Conservation (phyloP, 2,329 filamentous ascomycete species). For the Metarhizium anisopliae region DNA sequence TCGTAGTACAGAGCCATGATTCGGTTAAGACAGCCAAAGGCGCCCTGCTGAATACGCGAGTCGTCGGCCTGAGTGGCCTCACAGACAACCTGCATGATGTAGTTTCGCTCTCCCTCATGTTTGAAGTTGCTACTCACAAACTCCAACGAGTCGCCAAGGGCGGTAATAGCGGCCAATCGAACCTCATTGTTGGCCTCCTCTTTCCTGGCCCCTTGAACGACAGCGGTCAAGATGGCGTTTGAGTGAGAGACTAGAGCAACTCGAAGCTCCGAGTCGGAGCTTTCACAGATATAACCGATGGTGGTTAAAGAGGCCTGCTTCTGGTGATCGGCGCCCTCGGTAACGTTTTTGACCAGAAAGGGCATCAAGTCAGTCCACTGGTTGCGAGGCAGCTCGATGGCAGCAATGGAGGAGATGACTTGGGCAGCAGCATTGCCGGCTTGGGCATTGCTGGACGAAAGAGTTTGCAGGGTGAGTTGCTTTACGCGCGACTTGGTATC, state of each 20-base stretch:
- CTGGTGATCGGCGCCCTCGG: slow-evolving; percentile 73
- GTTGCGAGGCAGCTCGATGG: slow-evolving; percentile 85
- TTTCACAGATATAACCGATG: slow-evolving; percentile 99
- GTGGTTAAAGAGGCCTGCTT: slow-evolving; percentile 92
- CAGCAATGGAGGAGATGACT: slow-evolving; percentile 89
- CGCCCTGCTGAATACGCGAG: slow-evolving; percentile 83
- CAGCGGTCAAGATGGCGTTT: slow-evolving; percentile 94
- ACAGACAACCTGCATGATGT: slow-evolving; percentile 99
- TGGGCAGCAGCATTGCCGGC: slow-evolving; percentile 87
- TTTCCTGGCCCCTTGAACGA: slow-evolving; percentile 94
- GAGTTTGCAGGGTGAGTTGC: slow-evolving; percentile 78
- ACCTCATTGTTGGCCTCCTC: slow-evolving; percentile 91
- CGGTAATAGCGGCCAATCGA: slow-evolving; percentile 83
- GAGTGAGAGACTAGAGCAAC: slow-evolving; percentile 76
- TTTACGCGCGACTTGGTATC: slow-evolving; percentile 84
- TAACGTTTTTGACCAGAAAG: slow-evolving; percentile 84
- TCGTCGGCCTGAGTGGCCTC: slow-evolving; percentile 95
- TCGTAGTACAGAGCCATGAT: slow-evolving; percentile 99
- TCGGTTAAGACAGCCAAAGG: slow-evolving; percentile 94
- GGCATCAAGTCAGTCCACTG: slow-evolving; percentile 93
- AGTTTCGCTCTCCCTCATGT: slow-evolving; percentile 97
- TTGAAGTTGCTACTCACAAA: slow-evolving; percentile 98
- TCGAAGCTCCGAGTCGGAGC: slow-evolving; percentile 78
- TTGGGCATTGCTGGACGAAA: slow-evolving; percentile 68
- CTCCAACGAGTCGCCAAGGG: slow-evolving; percentile 91